Conservation (phyloP, 768 basidiomycete species). For the Auriscalpium vulgare region DNA sequence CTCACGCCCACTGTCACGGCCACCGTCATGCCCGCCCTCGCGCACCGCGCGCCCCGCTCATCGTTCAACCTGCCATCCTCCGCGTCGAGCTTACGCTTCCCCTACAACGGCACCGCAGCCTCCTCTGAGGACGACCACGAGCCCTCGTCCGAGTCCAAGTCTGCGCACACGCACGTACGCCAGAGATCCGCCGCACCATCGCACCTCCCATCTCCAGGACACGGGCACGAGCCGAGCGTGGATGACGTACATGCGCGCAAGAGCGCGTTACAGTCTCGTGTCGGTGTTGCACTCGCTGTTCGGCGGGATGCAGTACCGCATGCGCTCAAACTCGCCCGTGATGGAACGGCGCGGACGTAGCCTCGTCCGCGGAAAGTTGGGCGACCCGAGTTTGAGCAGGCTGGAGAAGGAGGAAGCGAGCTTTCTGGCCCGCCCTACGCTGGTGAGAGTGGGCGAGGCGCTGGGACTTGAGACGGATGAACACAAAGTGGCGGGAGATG, state of each 20-base stretch:
- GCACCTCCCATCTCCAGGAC: not conserved
- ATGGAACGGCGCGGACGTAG: not conserved
- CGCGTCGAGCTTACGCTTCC: not conserved
- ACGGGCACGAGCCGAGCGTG: slow-evolving; percentile 4
- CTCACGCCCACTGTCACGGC: not conserved
- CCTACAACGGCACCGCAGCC: not conserved
- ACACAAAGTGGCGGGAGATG: slow-evolving; percentile 34
- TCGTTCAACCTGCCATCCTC: not conserved
- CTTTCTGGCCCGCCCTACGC: slow-evolving; percentile 25
- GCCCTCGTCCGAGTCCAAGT: not conserved
- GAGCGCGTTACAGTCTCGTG: slow-evolving; percentile 6
- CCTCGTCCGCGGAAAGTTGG: not conserved
- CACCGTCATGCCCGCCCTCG: not conserved
- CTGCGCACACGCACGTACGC: not conserved
- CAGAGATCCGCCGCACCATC: not conserved
- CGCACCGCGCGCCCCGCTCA: not conserved
- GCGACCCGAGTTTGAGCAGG: not conserved
- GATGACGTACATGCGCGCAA: slow-evolving; percentile 4
- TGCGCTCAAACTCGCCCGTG: slow-evolving; percentile 8
- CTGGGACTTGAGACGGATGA: slow-evolving; percentile 33
- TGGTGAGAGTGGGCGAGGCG: slow-evolving; percentile 33
- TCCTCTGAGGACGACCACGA: not conserved
- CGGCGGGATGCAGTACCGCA: slow-evolving; percentile 2
- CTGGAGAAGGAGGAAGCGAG: slow-evolving; percentile 14
- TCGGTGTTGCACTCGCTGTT: slow-evolving; percentile 8